Evolutionary conservation across 2,329 filamentous ascomycete species (phyloP), one percentile per base, ranked within the genome.

Genomic region (Scedosporium dehoogii): DNA sequence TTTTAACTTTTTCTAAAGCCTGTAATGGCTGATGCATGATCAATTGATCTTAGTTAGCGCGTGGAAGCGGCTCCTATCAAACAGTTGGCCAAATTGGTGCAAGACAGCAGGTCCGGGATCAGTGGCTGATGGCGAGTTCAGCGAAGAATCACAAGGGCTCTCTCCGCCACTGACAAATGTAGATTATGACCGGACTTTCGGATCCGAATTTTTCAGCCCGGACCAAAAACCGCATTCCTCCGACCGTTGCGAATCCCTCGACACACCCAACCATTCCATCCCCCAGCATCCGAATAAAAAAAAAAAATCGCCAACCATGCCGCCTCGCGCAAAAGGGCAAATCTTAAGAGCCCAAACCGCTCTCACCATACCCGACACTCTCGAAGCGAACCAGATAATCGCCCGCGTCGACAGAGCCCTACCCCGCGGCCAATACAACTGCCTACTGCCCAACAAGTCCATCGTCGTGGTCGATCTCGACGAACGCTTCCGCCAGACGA

Each of bases 351-450:
- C 59, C 29, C 59, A 61, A 18, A 61, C 42, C n/a, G 5, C 90
- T 21, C 90, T 90, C 16, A 89, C 89, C 58, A 86, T 92, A 10
- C 85, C 85, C 1, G 76, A 78, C 57, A 70, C 73, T 80, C 86
- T 78, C 72, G 85, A 76, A 73, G 78, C 72, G 73, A 88, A 71
- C 78, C 92, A 78, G 70, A 79, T 80, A 60, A 84, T 99, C 64
- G 91, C 90, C 18, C 89, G 87, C 63, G 87, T 97, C 63, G 76
- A 90, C 70, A 90, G 90, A 73, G 89, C 89, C 53, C 88, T 92
- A 68, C 93, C 93, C 67, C 96, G 96, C 77, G 96, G 90, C 73
- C 80, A 96, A 51, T 97, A 96, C 79, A 83, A 84, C 53, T 91
- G 93, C 70, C 81, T 87, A 70, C 78, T 92, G 33, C 86, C 92